phyloP scores from a whole-genome alignment of 108 stramenopile genomes.

The Cyclotella cryptica region DNA sequence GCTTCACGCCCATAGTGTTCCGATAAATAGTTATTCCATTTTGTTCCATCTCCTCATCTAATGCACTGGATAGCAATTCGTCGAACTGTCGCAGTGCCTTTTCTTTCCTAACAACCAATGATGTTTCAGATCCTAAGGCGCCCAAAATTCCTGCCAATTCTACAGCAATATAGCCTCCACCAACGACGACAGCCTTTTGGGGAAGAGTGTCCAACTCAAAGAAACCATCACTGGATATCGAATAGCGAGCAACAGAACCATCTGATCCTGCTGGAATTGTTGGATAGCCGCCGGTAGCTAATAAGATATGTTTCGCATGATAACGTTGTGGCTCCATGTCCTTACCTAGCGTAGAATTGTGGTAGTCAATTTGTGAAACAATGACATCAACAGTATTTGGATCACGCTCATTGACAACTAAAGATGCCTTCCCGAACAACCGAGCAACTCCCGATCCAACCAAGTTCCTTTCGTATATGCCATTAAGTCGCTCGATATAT shows the following conservation, averaged over 20 bases:
- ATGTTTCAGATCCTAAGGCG: slow-evolving; percentile 84
- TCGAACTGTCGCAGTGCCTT: slow-evolving; percentile 81
- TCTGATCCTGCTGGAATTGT: slow-evolving; percentile 61
- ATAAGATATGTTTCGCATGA: slow-evolving; percentile 81
- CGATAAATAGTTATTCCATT: slow-evolving; percentile 69
- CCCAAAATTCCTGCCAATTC: slow-evolving; percentile 92
- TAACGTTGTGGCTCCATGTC: slow-evolving; percentile 23
- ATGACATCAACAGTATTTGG: slow-evolving; percentile 25
- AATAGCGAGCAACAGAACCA: slow-evolving; percentile 61
- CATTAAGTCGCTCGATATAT: slow-evolving; percentile 87
- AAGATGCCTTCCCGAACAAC: slow-evolving; percentile 44
- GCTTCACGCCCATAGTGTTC: slow-evolving; percentile 61
- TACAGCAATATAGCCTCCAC: slow-evolving; percentile 95
- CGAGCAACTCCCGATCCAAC: slow-evolving; percentile 72
- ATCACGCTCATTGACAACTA: slow-evolving; percentile 38
- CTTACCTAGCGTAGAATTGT: slow-evolving; percentile 16
- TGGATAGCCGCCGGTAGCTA: slow-evolving; percentile 90
- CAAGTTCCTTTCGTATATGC: slow-evolving; percentile 84
- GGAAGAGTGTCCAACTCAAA: slow-evolving; percentile 90
- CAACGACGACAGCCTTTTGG: slow-evolving; percentile 82
- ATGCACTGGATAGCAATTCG: slow-evolving; percentile 56
- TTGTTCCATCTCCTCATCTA: slow-evolving; percentile 77
- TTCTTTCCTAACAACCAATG: slow-evolving; percentile 70
- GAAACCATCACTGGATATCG: slow-evolving; percentile 89
- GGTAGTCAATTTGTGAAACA: slow-evolving; percentile 14